Evolutionary conservation across 192 early-diverging fungal genomes (phyloP), one percentile per base, ranked within the genome.

Genomic region (Obelidium mucronatum): DNA sequence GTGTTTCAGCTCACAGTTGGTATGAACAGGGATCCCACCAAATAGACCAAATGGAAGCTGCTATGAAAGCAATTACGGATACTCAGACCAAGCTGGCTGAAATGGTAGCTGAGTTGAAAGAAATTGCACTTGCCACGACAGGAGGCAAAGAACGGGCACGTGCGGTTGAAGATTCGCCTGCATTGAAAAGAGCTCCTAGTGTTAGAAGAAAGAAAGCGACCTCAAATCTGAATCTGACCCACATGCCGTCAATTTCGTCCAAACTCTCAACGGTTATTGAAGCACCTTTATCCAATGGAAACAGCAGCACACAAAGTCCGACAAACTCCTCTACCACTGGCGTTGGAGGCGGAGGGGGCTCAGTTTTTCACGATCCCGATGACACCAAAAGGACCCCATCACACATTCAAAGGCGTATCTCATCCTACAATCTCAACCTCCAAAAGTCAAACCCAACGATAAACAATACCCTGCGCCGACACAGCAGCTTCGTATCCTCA

Each of bases 1-100:
- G n/a, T 6, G 44, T 48, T 48, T 48, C 44, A 48, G 44, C 19
- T 19, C n/a, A n/a, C 8, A 48, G 44, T 19, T 19, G 11, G 44
- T 19, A 48, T 6, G 19, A 48, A 15, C 44, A 6, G 15, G 8
- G 56, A 24, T 22, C 31, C 56, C 13, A 24, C 0, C 24, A 40
- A 34, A 64, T 5, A 34, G 39, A 34, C 62, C 62, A 64, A 64
- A 39, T 64, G 62, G 62, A 64, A 35, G 8, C 5, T 11, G 62
- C 62, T 13, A 28, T 64, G 31, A 19, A 0, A 17, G 62, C 62
- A 28, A 64, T 64, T 35, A 64, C 62, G 0, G 62, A 64, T 35
- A 64, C 62, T 19, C 62, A 64, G 24, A 35, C 62, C 5, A 64
- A 64, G 24, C 39, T 64, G 19, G 62, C 62, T 37, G 62, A 64